Evolutionary conservation across 2,329 filamentous ascomycete species (phyloP).

Genomic region (Ascochyta rabiei): DNA sequence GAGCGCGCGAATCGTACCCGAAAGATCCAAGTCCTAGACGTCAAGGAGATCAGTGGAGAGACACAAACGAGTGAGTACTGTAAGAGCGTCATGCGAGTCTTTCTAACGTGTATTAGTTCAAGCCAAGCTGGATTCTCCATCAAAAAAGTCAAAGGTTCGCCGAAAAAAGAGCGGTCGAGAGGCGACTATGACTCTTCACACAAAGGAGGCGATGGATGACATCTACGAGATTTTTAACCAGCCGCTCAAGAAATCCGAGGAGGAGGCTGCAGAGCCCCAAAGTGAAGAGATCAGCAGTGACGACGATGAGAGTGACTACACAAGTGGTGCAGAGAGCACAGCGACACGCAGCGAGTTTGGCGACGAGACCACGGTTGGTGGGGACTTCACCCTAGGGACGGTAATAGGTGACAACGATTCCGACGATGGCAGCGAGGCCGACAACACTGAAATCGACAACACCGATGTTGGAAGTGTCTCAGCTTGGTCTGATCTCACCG

Average conservation of each 20-base stretch:
- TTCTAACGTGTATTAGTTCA: conserved; percentile 67
- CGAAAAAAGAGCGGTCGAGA: conserved; percentile 77
- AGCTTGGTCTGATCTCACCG: conserved; percentile 89
- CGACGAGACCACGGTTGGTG: conserved; percentile 60
- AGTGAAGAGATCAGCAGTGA: conserved; percentile 72
- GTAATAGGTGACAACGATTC: conserved; percentile 47
- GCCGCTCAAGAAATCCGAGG: conserved; percentile 64
- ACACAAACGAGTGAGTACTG: conserved; percentile 81
- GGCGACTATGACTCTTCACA: conserved; percentile 98
- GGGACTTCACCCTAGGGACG: conserved; percentile 56
- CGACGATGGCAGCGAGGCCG: conserved; percentile 48
- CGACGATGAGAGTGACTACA: conserved; percentile 67
- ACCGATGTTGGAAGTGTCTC: conserved; percentile 60
- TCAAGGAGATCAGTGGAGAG: conserved; percentile 70
- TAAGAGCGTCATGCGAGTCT: not conserved
- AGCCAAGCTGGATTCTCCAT: conserved; percentile 89
- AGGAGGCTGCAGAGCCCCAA: conserved; percentile 60
- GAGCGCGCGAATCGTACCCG: conserved; percentile 57
- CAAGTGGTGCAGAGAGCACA: conserved; percentile 84
- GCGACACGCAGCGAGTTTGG: conserved; percentile 76
- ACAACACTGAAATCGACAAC: conserved; percentile 39
- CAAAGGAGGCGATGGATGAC: conserved; percentile 91
- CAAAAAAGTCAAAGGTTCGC: conserved; percentile 71
- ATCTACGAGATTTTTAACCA: conserved; percentile 98
- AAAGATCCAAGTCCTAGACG: conserved; percentile 76